A percentile compares a stretch with the other conserved stretches of the same genome.
phyloP scores from a whole-genome alignment of 345 rosid species.

The Eucalyptus pauciflora region DNA sequence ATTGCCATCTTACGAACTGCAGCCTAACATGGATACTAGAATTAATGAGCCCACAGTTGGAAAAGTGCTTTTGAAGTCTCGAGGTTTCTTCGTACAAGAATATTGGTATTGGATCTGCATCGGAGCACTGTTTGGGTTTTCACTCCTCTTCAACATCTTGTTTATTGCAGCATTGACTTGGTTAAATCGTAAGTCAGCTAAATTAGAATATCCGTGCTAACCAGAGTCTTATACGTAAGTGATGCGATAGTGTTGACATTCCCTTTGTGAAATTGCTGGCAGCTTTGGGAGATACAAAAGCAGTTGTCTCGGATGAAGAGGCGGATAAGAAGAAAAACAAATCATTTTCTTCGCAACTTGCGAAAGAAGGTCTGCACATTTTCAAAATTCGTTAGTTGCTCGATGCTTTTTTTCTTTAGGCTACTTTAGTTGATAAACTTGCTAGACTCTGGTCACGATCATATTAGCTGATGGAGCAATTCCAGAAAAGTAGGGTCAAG shows the following conservation, averaged over 20 bases:
- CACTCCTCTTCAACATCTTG: conserved; percentile 55
- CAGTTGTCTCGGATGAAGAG: conserved; percentile 26
- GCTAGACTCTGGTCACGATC: background rate
- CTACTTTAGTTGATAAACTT: background rate
- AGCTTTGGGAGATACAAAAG: conserved; percentile 52
- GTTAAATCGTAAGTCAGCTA: conserved; percentile 52
- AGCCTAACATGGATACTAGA: conserved; percentile 35
- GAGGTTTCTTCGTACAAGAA: conserved; percentile 53
- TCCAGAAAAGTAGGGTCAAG: background rate
- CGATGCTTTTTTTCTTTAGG: background rate
- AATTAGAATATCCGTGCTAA: background rate
- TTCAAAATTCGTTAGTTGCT: background rate
- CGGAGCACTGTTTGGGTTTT: conserved; percentile 55
- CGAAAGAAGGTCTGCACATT: conserved; percentile 22
- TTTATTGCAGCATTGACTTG: conserved; percentile 48
- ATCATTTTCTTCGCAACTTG: background rate
- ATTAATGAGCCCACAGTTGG: conserved; percentile 28
- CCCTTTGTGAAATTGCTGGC: background rate
- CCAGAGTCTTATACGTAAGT: no score
- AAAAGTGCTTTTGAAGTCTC: conserved; percentile 33
- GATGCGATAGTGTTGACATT: background rate
- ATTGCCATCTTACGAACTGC: background rate
- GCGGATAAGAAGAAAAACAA: conserved; percentile 12
- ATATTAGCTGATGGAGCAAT: background rate
- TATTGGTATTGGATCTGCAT: conserved; percentile 73